A percentile compares a stretch with the other conserved stretches of the same genome.
These are phyloP conservation scores for Leucocoprinus birnbaumii DNA, from an alignment of 768 basidiomycete species.

Conservation along the genomic window DNA sequence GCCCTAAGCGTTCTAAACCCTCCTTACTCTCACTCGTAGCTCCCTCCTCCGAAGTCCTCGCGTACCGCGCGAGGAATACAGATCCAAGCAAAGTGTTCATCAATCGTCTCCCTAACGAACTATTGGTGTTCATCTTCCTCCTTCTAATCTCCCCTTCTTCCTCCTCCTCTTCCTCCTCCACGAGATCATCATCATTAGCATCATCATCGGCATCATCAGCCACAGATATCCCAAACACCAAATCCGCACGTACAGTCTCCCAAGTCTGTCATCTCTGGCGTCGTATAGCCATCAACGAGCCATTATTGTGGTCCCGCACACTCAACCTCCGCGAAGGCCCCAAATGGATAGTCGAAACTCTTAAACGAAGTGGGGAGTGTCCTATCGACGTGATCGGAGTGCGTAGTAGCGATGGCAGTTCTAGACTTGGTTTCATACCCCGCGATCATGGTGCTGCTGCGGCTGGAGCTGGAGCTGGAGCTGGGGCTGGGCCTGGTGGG, in stretches of 20 bases:
- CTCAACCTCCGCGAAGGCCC: constrained; percentile 7
- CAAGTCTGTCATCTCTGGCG: constrained; percentile 10
- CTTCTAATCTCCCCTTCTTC: not conserved
- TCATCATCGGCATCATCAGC: not conserved
- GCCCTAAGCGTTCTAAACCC: not conserved
- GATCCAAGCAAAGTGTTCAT: not conserved
- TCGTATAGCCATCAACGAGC: not conserved
- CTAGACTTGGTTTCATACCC: too few species aligned
- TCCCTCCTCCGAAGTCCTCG: not conserved
- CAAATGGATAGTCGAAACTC: constrained; percentile 1
- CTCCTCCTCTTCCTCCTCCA: too few species aligned
- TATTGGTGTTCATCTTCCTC: not conserved
- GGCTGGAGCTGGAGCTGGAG: not conserved
- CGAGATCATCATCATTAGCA: not conserved
- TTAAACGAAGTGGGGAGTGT: constrained; percentile 2
- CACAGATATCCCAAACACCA: not conserved
- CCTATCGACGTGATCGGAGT: not conserved
- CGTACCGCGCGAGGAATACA: not conserved
- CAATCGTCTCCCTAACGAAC: constrained; percentile 3
- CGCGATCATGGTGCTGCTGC: not conserved
- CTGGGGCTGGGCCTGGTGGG: not conserved
- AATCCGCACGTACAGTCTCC: not conserved
- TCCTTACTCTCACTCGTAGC: not conserved
- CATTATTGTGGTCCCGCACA: constrained; percentile 3
- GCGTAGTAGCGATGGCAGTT: not conserved